A percentile compares a stretch with the other conserved stretches of the same genome.
These are phyloP conservation scores for Aegle marmelos DNA, from an alignment of 345 rosid species.

Conservation along the genomic window DNA sequence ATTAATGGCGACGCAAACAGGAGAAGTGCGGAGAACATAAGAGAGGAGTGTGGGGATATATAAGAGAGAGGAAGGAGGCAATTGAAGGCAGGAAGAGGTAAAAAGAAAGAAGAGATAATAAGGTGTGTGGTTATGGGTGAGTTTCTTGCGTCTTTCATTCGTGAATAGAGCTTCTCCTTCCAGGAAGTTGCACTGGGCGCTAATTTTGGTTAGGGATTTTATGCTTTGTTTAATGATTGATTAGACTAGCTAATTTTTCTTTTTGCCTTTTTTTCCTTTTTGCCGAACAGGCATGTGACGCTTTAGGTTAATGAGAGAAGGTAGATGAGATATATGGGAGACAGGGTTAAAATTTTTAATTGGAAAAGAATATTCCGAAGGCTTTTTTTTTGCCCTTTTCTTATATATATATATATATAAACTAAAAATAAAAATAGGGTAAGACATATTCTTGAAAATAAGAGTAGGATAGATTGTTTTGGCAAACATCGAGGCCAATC, in stretches of 20 bases:
- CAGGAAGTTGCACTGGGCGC: conserved; percentile 45
- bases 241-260: not conserved
- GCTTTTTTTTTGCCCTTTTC: not conserved
- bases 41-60: conserved; percentile 20
- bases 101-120: not conserved
- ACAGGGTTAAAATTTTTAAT: not conserved
- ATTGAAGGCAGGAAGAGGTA: conserved; percentile 12
- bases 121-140: conserved; percentile 13
- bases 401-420: too few species aligned
- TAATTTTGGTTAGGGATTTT: too few species aligned
- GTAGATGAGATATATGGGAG: not conserved
- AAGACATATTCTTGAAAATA: too few species aligned
- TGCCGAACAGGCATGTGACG: not conserved
- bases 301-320: not conserved
- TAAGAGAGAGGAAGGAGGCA: conserved; percentile 27
- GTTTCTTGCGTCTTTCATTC: conserved; percentile 27
- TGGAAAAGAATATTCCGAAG: not conserved
- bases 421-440: too few species aligned
- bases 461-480: too few species aligned
- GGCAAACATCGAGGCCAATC: too few species aligned
- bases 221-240: not conserved
- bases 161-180: conserved; percentile 37
- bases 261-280: not conserved
- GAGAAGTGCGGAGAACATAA: not conserved
- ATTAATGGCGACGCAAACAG: not conserved